These are phyloP conservation scores for Calonectria pseudoreteaudii DNA, from an alignment of 2,329 filamentous ascomycete genomes.

Conservation along the genomic window DNA sequence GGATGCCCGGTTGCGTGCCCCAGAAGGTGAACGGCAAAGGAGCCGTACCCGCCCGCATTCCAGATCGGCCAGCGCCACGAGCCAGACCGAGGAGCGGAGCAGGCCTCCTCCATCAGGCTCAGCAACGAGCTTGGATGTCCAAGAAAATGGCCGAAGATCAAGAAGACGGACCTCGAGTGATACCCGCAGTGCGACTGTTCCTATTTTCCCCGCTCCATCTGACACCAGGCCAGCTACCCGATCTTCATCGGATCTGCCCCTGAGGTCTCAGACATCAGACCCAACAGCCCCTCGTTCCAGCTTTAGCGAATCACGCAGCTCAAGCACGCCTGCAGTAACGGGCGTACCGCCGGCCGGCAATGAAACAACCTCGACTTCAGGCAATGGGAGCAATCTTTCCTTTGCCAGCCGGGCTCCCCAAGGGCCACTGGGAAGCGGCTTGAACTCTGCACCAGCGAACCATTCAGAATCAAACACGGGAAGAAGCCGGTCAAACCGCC, in stretches of 20 bases:
- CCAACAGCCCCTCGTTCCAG: conserved; percentile 52
- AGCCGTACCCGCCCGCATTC: conserved; percentile 57
- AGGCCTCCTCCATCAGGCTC: conserved; percentile 58
- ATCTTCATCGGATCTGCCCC: conserved; percentile 74
- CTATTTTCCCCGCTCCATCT: conserved; percentile 54
- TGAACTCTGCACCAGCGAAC: conserved; percentile 12
- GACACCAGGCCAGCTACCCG: conserved; percentile 64
- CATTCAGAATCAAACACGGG: conserved; percentile 38
- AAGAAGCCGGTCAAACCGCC: conserved; percentile 47
- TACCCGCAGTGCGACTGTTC: conserved; percentile 66
- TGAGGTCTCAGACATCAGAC: conserved; percentile 56
- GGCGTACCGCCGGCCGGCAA: conserved; percentile 36
- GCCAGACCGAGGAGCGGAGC: conserved; percentile 59
- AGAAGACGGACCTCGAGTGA: conserved; percentile 66
- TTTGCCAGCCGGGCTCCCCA: conserved; percentile 53
- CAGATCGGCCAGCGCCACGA: conserved; percentile 58
- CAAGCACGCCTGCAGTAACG: conserved; percentile 50
- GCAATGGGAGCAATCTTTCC: conserved; percentile 44
- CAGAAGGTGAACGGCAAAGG: conserved; percentile 41
- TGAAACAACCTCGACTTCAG: conserved; percentile 33
- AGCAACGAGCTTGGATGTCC: conserved; percentile 46
- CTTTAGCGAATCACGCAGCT: conserved; percentile 57
- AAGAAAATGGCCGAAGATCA: conserved; percentile 43
- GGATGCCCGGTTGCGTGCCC: conserved; percentile 45
- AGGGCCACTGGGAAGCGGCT: conserved; percentile 32